Evolutionary conservation across 805 yeast genomes (phyloP).

Genomic region (Cyberlindnera mrakii): DNA sequence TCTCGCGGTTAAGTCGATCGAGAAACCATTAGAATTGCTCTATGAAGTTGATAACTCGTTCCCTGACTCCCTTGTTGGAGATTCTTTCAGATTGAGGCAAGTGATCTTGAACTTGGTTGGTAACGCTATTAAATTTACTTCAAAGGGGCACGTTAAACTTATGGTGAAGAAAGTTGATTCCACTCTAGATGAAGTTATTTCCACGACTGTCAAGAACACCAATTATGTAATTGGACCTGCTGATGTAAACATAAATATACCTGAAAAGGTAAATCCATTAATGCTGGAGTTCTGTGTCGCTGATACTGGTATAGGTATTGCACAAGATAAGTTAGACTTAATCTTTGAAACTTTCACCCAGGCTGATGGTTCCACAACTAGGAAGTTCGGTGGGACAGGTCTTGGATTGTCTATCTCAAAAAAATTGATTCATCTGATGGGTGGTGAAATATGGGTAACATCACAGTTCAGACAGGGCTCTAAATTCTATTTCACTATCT

Average conservation of each 20-base stretch:
- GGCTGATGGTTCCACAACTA: constrained; percentile 89
- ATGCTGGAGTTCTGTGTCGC: constrained; percentile 77
- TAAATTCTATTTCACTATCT: constrained; percentile 73
- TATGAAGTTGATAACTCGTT: constrained; percentile 82
- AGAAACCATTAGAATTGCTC: constrained; percentile 71
- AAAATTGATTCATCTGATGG: constrained; percentile 84
- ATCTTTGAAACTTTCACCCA: constrained; percentile 89
- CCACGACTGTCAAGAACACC: constrained; percentile 23
- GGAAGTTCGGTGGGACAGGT: constrained; percentile 93
- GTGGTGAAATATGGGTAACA: constrained; percentile 90
- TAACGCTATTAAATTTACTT: constrained; percentile 85
- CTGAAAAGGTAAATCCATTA: constrained; percentile 27
- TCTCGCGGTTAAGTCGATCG: constrained; percentile 83
- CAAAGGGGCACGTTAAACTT: constrained; percentile 73
- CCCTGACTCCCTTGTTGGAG: constrained; percentile 84
- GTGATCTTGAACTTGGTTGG: constrained; percentile 84
- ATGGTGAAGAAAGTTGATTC: constrained; percentile 53
- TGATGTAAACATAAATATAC: constrained; percentile 16
- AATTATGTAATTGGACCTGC: constrained; percentile 22
- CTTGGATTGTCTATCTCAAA: constrained; percentile 83
- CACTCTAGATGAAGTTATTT: constrained; percentile 19
- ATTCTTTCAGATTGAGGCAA: constrained; percentile 81
- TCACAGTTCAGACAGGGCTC: constrained; percentile 79
- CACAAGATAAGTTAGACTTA: constrained; percentile 74
- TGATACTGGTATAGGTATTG: constrained; percentile 89